Evolutionary conservation across 2,329 filamentous ascomycete species (phyloP).

Genomic region (Diaporthe sp.): DNA sequence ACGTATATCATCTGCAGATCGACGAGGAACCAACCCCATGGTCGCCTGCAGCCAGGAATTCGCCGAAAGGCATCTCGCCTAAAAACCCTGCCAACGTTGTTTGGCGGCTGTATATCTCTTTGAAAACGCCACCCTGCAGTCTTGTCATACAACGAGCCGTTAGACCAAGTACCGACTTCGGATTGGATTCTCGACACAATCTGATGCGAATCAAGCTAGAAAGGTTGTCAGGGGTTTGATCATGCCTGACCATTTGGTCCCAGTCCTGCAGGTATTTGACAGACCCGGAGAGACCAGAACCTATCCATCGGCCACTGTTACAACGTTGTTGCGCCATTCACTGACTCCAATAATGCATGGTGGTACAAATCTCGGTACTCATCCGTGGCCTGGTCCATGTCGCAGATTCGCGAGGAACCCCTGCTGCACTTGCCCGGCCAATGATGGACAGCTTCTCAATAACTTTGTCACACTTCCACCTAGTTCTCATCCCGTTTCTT

Average conservation of each 20-base stretch:
- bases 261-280: not conserved
- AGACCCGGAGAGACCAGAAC: not conserved
- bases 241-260: not conserved
- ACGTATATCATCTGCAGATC: not conserved
- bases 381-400: constrained; percentile 33
- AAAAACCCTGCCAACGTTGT: constrained; percentile 25
- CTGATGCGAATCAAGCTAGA: not conserved
- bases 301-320: not conserved
- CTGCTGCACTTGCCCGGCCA: constrained; percentile 31
- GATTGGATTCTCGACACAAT: not conserved
- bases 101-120: constrained; percentile 18
- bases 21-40: not conserved
- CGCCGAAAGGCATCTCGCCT: constrained; percentile 34
- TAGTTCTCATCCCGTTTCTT: not conserved
- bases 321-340: constrained; percentile 1
- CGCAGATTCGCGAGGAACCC: constrained; percentile 36
- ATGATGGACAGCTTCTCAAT: not conserved
- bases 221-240: not conserved
- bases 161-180: not conserved
- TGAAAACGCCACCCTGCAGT: constrained; percentile 24
- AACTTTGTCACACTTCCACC: constrained; percentile 9
- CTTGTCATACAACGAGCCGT: constrained; percentile 13
- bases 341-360: constrained; percentile 8
- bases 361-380: constrained; percentile 36
- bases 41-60: constrained; percentile 25